Conservation (phyloP, 2,329 filamentous ascomycete genomes). For the Fusarium temperatum region DNA sequence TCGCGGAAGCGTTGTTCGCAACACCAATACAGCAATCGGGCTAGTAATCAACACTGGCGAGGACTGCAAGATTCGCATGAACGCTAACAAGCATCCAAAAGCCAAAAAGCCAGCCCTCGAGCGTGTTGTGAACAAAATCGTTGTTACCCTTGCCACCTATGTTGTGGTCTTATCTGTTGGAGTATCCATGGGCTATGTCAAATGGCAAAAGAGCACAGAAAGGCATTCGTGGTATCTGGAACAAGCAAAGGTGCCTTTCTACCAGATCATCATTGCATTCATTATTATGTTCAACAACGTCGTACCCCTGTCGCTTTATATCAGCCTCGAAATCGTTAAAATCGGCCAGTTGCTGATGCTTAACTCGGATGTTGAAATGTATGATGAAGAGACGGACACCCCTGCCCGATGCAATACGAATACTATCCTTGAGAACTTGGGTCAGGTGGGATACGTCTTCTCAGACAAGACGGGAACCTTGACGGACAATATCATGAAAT, state of each 20-base stretch:
- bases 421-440: conserved; percentile 93
- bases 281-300: conserved; percentile 98
- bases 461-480: conserved; percentile 95
- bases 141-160: conserved; percentile 81
- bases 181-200: conserved; percentile 82
- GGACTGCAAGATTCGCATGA: conserved; percentile 93
- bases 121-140: conserved; percentile 79
- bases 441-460: conserved; percentile 89
- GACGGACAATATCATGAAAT: conserved; percentile 95
- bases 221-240: conserved; percentile 78
- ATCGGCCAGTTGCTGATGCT: conserved; percentile 80
- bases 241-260: conserved; percentile 75
- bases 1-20: conserved; percentile 84
- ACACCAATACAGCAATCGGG: conserved; percentile 77
- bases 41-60: conserved; percentile 89
- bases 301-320: conserved; percentile 89
- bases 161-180: conserved; percentile 82
- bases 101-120: conserved; percentile 86
- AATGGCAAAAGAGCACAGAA: conserved; percentile 77
- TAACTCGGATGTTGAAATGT: conserved; percentile 88
- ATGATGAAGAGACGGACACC: conserved; percentile 83
- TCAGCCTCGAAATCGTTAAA: conserved; percentile 89
- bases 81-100: conserved; percentile 85
- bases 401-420: conserved; percentile 91
- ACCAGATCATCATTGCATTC: conserved; percentile 87